These are phyloP conservation scores for Metschnikowia kofuensis DNA, from an alignment of 805 yeast genomes.

Conservation along the genomic window DNA sequence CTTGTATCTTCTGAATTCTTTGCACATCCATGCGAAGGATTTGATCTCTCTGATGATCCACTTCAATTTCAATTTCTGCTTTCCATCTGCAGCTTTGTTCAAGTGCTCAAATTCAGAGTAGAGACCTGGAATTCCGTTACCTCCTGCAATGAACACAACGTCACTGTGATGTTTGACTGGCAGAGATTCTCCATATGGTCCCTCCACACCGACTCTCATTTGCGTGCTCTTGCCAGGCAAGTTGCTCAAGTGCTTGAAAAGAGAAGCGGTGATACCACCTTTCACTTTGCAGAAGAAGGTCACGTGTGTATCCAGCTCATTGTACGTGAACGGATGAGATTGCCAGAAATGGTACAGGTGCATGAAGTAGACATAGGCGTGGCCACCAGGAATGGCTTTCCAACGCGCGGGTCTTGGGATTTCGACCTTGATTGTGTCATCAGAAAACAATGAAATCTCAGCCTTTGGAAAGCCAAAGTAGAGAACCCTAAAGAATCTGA, in stretches of 20 bases:
- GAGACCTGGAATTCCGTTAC: conserved; percentile 68
- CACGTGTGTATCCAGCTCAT: conserved; percentile 19
- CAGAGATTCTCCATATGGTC: conserved; percentile 63
- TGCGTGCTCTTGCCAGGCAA: conserved; percentile 27
- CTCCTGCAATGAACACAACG: conserved; percentile 65
- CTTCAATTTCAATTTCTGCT: conserved; percentile 24
- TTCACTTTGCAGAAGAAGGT: conserved; percentile 35
- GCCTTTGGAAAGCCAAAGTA: conserved; percentile 38
- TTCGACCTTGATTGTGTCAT: conserved; percentile 46
- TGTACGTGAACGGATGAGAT: conserved; percentile 57
- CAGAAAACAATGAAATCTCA: conserved; percentile 30
- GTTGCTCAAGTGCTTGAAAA: conserved; percentile 24
- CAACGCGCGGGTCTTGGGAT: conserved; percentile 48
- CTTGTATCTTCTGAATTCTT: conserved; percentile 33
- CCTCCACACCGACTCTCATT: conserved; percentile 48
- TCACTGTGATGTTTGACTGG: conserved; percentile 50
- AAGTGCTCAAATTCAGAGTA: conserved; percentile 37
- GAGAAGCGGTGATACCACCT: conserved; percentile 34
- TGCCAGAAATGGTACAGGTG: conserved; percentile 57
- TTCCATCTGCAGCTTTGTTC: conserved; percentile 14
- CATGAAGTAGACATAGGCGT: conserved; percentile 55
- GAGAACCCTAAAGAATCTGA: conserved; percentile 30
- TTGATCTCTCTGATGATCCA: conserved; percentile 41
- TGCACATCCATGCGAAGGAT: conserved; percentile 38
- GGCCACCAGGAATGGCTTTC: conserved; percentile 54